Evolutionary conservation across 176 grass and related monocot species (phyloP).

Genomic region (Phoenix roebelenii): DNA sequence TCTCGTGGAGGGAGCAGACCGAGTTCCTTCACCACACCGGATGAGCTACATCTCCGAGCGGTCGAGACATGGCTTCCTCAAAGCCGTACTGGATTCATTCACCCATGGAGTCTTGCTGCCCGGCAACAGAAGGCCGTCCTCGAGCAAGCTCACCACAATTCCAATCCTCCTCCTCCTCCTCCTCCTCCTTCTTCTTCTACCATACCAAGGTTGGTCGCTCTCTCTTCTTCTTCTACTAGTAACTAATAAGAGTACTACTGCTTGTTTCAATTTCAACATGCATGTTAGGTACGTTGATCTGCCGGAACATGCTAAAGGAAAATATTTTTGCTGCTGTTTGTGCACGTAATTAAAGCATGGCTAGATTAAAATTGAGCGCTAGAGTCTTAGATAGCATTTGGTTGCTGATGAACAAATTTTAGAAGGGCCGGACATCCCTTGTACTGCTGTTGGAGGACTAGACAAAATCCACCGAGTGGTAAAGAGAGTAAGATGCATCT

Average conservation of each 20-base stretch:
- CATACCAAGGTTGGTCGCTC: conserved; percentile 7
- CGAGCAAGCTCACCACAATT: conserved; percentile 33
- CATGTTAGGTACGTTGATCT: background rate
- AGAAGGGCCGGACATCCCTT: too few relatives aligned
- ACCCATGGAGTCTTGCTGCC: conserved; percentile 89
- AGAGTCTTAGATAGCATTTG: too few relatives aligned
- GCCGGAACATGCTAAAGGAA: too few relatives aligned
- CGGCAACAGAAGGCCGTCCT: conserved; percentile 83
- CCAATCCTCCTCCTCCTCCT: background rate
- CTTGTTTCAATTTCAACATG: conserved; percentile 10
- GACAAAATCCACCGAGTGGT: too few relatives aligned
- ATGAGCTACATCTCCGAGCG: background rate
- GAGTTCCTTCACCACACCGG: background rate
- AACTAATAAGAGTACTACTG: conserved; percentile 10
- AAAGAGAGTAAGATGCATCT: too few relatives aligned
- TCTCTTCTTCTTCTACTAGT: background rate
- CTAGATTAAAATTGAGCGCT: too few relatives aligned
- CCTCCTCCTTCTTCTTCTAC: background rate
- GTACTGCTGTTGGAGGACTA: too few relatives aligned
- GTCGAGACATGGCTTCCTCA: conserved; percentile 29
- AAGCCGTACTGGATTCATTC: conserved; percentile 47
- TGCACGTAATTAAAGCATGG: too few relatives aligned
- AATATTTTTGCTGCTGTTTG: too few relatives aligned
- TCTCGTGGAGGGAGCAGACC: background rate
- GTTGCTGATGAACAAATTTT: too few relatives aligned